Conservation (phyloP, 2,329 filamentous ascomycete species). For the Helotiales sp. region DNA sequence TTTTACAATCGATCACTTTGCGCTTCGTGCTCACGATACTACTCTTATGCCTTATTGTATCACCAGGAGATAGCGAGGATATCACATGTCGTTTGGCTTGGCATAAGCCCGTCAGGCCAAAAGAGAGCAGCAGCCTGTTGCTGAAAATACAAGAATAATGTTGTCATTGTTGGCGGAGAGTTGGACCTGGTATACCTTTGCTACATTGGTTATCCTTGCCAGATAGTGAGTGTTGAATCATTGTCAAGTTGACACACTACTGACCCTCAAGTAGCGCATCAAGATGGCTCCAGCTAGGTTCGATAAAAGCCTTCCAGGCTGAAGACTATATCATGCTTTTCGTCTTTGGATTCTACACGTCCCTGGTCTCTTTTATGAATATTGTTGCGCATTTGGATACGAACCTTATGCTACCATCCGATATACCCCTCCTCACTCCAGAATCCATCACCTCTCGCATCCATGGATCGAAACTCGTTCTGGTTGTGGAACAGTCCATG, state of each 20-base stretch:
- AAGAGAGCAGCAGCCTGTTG: background rate
- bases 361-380: slow-evolving; percentile 55
- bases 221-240: slow-evolving; percentile 40
- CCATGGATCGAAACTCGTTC: slow-evolving; percentile 60
- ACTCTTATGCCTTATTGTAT: background rate
- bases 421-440: slow-evolving; percentile 46
- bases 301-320: slow-evolving; percentile 49
- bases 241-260: background rate
- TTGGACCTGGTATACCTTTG: slow-evolving; percentile 47
- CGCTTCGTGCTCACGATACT: no score
- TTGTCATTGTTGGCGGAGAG: slow-evolving; percentile 36
- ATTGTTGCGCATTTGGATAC: slow-evolving; percentile 55
- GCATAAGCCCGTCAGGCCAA: background rate
- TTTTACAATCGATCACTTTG: background rate
- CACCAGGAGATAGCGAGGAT: background rate
- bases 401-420: slow-evolving; percentile 56
- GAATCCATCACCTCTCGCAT: slow-evolving; percentile 29
- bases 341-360: slow-evolving; percentile 51
- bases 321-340: slow-evolving; percentile 59
- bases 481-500: slow-evolving; percentile 63
- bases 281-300: slow-evolving; percentile 42
- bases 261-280: slow-evolving; percentile 33
- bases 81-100: background rate
- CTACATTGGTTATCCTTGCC: slow-evolving; percentile 39
- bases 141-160: background rate